Evolutionary conservation across 2,329 filamentous ascomycete genomes (phyloP), one percentile per base, ranked within the genome.

Genomic region (Biscogniauxia marginata): DNA sequence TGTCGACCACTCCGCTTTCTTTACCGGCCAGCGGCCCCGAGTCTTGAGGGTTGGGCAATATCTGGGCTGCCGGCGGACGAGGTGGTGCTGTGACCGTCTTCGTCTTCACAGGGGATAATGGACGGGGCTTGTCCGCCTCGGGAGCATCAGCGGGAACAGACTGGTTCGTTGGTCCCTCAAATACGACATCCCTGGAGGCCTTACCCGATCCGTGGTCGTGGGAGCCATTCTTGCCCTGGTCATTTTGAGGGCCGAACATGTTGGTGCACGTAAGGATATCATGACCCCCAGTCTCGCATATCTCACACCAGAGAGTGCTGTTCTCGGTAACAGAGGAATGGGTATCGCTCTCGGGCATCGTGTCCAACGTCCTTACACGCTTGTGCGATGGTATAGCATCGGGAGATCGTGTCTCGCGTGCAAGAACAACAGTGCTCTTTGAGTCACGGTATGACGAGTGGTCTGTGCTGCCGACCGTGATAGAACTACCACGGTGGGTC

Each of bases 221-320:
- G 45, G 57, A 45, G n/a, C 49, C 51, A 43, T 51, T 43, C 48
- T 65, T 66, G 53, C 57, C 62, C 47, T 66, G 66, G 46, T 65
- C 67, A 39, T 65, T 64, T 49, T 70, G 76, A 7, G 77, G 70
- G 2, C 82, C 86, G 72, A 90, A 93, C 87, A 96, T 95, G 72
- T 91, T 93, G 52, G 90, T 92, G 79, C 93, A 98, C 20, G 90
- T 96, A 55, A 98, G 79, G 58, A 98, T 96, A 67, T 98, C 93
- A 70, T 98, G 93, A 16, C 93, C 93, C 48, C 85, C 83, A 30
- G 90, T 90, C 76, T 97, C 93, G 75, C 93, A 98, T 60, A 98
- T 95, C 75, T 98, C 95, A 74, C 93, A 98, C 89, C 90, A 96
- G 60, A 93, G 81, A 16, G 81, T 84, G 70, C 85, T 89, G 65